Evolutionary conservation across 2,329 filamentous ascomycete genomes (phyloP).

Genomic region (Periconia digitata): DNA sequence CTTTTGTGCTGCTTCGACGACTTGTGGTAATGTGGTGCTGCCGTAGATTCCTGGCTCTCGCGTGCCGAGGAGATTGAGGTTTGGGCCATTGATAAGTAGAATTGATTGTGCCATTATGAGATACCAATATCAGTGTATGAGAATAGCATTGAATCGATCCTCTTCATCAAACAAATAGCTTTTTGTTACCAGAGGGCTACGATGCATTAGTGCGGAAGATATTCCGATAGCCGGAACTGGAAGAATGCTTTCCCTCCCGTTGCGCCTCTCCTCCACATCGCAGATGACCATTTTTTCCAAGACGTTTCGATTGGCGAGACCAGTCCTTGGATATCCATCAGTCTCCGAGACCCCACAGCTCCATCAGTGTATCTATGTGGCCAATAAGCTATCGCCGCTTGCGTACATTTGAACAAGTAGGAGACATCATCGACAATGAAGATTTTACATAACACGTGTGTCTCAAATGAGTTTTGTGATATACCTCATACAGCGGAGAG

Average conservation of each 20-base stretch:
- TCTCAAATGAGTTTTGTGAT: too few species aligned
- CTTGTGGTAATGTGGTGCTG: slow-evolving; percentile 65
- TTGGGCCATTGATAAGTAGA: slow-evolving; percentile 79
- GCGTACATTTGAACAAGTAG: too few species aligned
- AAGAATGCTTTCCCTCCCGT: slow-evolving; percentile 3
- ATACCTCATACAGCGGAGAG: too few species aligned
- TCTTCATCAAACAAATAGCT: neutral
- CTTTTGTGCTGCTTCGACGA: slow-evolving; percentile 53
- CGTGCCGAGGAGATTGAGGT: slow-evolving; percentile 77
- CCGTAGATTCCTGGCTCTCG: slow-evolving; percentile 76
- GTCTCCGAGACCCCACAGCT: neutral
- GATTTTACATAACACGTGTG: too few species aligned
- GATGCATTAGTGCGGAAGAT: neutral
- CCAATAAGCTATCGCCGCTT: neutral
- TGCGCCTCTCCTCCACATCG: neutral
- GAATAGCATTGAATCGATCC: neutral
- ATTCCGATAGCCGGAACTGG: slow-evolving; percentile 5
- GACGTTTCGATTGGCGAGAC: neutral
- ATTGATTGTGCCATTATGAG: slow-evolving; percentile 50
- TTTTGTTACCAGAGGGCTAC: neutral
- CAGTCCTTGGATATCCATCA: neutral
- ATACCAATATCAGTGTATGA: neutral
- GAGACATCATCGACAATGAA: too few species aligned
- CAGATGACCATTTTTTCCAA: neutral
- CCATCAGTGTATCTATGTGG: neutral